Percentiles rank a stretch among this genome's conserved stretches.
These are phyloP conservation scores for Populus hybrid DNA, from an alignment of 441 rosid genomes.

Conservation along the genomic window DNA sequence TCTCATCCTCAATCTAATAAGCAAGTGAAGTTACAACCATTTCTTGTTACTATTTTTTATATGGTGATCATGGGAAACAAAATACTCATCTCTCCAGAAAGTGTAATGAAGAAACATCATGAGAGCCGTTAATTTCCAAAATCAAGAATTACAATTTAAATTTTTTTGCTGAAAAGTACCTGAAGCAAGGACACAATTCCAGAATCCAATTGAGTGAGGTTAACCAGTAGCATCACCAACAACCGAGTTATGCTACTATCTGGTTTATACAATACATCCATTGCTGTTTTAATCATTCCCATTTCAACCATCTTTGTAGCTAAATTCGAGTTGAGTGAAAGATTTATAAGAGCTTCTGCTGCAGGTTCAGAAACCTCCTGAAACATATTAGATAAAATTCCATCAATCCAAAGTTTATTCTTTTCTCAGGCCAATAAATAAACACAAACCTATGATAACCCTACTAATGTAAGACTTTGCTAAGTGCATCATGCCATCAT, in stretches of 20 bases:
- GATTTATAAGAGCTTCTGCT: conserved; percentile 82
- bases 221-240: conserved; percentile 87
- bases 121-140: neutral
- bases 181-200: conserved; percentile 84
- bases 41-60: neutral
- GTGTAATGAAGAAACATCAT: neutral
- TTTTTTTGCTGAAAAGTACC: conserved; percentile 33
- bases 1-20: conserved; percentile 67
- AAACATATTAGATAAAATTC: conserved; percentile 15
- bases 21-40: conserved; percentile 16
- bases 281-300: conserved; percentile 55
- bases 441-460: neutral
- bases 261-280: conserved; percentile 70
- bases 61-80: conserved; percentile 1
- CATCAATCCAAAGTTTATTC: neutral
- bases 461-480: neutral
- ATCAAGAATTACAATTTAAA: neutral
- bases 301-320: conserved; percentile 60
- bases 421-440: neutral
- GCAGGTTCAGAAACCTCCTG: conserved; percentile 92
- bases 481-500: neutral
- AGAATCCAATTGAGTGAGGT: conserved; percentile 72
- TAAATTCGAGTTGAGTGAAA: conserved; percentile 65
- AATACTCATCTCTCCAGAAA: neutral
- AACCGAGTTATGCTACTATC: conserved; percentile 50